Percentiles rank a stretch among this genome's conserved stretches.
Conservation (phyloP, 305 asterid species). For the Solanum hybrid region DNA sequence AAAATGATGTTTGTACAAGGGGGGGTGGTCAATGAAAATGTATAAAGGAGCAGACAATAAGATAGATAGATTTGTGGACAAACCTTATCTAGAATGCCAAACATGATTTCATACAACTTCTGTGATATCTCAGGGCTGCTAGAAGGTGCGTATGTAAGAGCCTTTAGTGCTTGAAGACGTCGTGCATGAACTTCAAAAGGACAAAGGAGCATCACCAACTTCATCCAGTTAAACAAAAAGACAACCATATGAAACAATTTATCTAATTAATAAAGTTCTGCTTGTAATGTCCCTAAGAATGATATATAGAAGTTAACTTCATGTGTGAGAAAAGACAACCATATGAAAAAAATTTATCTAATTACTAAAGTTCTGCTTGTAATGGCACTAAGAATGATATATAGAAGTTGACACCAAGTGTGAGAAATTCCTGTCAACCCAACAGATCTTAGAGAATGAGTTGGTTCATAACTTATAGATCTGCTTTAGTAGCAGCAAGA, state of each 20-base stretch:
- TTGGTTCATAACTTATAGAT: neutral
- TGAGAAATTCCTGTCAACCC: neutral
- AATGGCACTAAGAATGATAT: neutral
- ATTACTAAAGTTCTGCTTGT: neutral
- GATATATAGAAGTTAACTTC: neutral
- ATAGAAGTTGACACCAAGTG: neutral
- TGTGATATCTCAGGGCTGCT: conserved; percentile 80
- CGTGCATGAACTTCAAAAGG: conserved; percentile 82
- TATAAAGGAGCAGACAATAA: neutral
- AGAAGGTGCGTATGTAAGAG: conserved; percentile 93
- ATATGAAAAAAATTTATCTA: neutral
- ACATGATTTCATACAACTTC: conserved; percentile 84
- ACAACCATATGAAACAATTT: neutral
- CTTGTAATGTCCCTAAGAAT: neutral
- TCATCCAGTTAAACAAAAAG: neutral
- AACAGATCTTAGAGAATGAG: neutral
- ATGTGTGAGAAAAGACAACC: neutral
- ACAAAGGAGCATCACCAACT: conserved; percentile 18
- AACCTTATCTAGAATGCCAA: conserved; percentile 95
- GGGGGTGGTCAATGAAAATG: neutral
- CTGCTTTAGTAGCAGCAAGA: neutral
- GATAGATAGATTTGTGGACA: conserved; percentile 6
- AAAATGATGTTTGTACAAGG: neutral
- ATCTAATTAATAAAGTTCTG: neutral
- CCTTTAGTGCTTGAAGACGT: conserved; percentile 96